Base-by-base conservation (phyloP, 495 filamentous ascomycete species). In the Extremus antarcticus region DNA sequence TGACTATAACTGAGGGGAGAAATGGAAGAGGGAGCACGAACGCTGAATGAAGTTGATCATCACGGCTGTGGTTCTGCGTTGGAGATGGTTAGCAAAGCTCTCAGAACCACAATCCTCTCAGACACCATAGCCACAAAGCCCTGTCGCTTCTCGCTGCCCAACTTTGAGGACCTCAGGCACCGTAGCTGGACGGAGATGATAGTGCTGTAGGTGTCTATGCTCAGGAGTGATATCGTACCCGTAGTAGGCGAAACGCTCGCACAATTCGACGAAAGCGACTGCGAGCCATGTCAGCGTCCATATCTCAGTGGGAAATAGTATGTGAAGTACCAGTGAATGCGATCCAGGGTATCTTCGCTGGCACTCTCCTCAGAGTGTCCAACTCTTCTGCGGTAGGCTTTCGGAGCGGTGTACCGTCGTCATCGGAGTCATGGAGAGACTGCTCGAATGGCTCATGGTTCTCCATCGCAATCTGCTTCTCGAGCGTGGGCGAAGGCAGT, bases 171-270 rank as follows among this genome's bases (percentile, higher is more conserved):
- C n/a, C n/a, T n/a, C n/a, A n/a, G n/a, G n/a, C n/a, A n/a, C n/a
- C n/a, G n/a, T n/a, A n/a, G n/a, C n/a, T n/a, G n/a, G n/a, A n/a
- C n/a, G n/a, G n/a, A n/a, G n/a, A n/a, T n/a, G n/a, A n/a, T n/a
- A n/a, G n/a, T n/a, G n/a, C n/a, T n/a, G n/a, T n/a, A n/a, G n/a
- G n/a, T n/a, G n/a, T n/a, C n/a, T n/a, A n/a, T n/a, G n/a, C n/a
- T n/a, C 35, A 24, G 21, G 38, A 25, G 38, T 16, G 24, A 16
- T 22, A 15, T 23, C 38, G 2, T 13, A 17, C 45, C 82, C 82
- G 65, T 84, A 86, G 73, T 81, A 86, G 57, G 78, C 75, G 65
- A 84, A 84, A 56, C 82, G 77, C 70, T 86, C 82, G 63, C 78
- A 79, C 43, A 84, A 57, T 59, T 85, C 82, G 56, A 85, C 76